A percentile compares a stretch with the other conserved stretches of the same genome.
phyloP scores from a whole-genome alignment of 108 stramenopile species.

The Phaeodactylum tricornutum region DNA sequence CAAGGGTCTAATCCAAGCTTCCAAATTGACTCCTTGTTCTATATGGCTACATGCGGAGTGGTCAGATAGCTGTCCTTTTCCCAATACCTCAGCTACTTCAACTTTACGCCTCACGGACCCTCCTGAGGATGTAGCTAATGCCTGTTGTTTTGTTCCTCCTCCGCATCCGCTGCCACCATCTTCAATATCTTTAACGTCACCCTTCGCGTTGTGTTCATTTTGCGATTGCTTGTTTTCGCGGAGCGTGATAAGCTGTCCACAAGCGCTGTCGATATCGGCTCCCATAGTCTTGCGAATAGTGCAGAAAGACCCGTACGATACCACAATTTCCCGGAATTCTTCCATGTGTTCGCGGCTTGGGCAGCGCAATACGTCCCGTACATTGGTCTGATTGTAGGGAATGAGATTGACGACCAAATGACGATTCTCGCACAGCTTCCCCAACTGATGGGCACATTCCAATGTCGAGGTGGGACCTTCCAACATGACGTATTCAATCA shows the following conservation, averaged over 20 bases:
- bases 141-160: neutral
- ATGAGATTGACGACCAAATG: constrained; percentile 85
- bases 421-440: constrained; percentile 71
- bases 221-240: constrained; percentile 36
- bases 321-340: constrained; percentile 71
- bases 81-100: no score
- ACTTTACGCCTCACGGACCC: no score
- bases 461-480: constrained; percentile 76
- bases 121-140: no score
- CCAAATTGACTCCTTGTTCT: no score
- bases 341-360: constrained; percentile 68
- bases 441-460: constrained; percentile 82
- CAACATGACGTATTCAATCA: constrained; percentile 69
- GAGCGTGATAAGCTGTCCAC: constrained; percentile 84
- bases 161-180: neutral
- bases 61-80: no score
- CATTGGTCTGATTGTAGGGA: constrained; percentile 87
- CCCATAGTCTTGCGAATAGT: constrained; percentile 91
- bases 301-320: constrained; percentile 72
- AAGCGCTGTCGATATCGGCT: constrained; percentile 94
- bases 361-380: constrained; percentile 70
- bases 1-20: constrained; percentile 26
- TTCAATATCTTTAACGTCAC: constrained; percentile 29
- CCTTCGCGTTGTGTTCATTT: constrained; percentile 7
- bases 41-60: no score